Evolutionary conservation across 2,329 filamentous ascomycete species (phyloP).

Genomic region (Aspergillus tanneri): DNA sequence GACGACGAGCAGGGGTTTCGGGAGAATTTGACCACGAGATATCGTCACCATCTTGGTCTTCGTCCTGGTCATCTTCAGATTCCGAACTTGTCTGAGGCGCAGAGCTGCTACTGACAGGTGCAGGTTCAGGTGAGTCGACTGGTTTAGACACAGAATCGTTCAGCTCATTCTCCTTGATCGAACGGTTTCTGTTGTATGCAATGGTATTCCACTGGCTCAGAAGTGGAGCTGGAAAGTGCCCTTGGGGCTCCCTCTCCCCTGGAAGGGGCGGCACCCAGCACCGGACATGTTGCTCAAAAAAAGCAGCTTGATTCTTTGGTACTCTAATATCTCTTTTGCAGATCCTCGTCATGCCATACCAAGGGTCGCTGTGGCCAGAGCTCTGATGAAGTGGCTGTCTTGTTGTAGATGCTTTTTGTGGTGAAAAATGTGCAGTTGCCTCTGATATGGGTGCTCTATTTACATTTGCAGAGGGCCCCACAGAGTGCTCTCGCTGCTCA

Average conservation of each 20-base stretch:
- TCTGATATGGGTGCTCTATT: neutral
- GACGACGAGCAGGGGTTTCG: constrained; percentile 6
- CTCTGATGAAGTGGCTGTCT: neutral
- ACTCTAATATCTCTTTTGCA: constrained; percentile 2
- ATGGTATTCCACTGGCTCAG: constrained; percentile 39
- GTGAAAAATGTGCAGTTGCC: neutral
- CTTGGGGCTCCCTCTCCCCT: constrained; percentile 27
- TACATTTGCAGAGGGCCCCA: neutral
- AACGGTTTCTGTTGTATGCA: constrained; percentile 14
- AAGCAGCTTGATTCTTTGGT: constrained; percentile 5
- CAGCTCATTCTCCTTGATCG: neutral
- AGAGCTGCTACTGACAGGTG: constrained; percentile 10
- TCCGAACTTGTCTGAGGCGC: constrained; percentile 18
- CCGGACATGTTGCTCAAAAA: constrained; percentile 28
- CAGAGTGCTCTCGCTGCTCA: neutral
- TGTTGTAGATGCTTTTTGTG: neutral
- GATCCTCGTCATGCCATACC: constrained; percentile 34
- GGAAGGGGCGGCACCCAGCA: constrained; percentile 42
- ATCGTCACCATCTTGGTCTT: too few species aligned
- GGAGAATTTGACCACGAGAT: constrained; percentile 25
- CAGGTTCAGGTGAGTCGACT: neutral
- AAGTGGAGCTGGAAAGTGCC: constrained; percentile 37
- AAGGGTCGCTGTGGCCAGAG: constrained; percentile 20
- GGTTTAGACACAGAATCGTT: neutral
- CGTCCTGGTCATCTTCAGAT: constrained; percentile 19